Base-by-base conservation (phyloP, 2,329 filamentous ascomycete species). In the Camptophora hylomeconis region DNA sequence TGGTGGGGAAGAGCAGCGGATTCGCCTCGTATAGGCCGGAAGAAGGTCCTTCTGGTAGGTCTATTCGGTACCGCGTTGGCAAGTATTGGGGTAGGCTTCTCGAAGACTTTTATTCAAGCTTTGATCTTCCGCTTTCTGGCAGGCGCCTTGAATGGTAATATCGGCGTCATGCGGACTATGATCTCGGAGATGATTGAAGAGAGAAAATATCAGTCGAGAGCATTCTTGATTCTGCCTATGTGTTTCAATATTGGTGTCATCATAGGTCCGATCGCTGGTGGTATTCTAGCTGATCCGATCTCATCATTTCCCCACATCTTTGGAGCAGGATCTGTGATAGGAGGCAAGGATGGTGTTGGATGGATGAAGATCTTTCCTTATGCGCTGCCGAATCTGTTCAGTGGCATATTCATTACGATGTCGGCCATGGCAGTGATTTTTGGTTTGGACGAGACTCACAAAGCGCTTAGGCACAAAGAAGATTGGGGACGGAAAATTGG, bases 11-110 rank as follows among this genome's bases (percentile, higher is more conserved):
- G 77, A 0, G 56, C 84, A 3, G 69, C 70, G 2, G 71, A 75
- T 45, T 72, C 77, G 5, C 67, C 69, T 20, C 60, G 57, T 31
- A 65, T 69, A 33, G 84, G 83, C 1, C 67, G 83, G 26, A 92
- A 92, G 53, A 68, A 66, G 10, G 80, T 89, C 9, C 61, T 93
- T 11, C 56, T 92, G 30, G 72, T 92, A 30, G 83, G 84, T 0
- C 55, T 92, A 16, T 45, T 72, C 2, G 83, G 83, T 0, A 83
- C 75, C 0, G 65, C 64, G 40, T 48, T 80, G 5, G 72, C 73
- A 3, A 72, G 69, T 33, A 45, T 80, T 12, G 77, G 75, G 0
- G 80, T 82, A 45, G 78, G 76, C 0, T 77, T 82, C 42, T 72
- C 72, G 3, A 60, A 59, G 16, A 74, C 61, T 3, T 82, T 83